phyloP scores from a whole-genome alignment of 768 basidiomycete genomes.

The Cystobasidium onofrii region DNA sequence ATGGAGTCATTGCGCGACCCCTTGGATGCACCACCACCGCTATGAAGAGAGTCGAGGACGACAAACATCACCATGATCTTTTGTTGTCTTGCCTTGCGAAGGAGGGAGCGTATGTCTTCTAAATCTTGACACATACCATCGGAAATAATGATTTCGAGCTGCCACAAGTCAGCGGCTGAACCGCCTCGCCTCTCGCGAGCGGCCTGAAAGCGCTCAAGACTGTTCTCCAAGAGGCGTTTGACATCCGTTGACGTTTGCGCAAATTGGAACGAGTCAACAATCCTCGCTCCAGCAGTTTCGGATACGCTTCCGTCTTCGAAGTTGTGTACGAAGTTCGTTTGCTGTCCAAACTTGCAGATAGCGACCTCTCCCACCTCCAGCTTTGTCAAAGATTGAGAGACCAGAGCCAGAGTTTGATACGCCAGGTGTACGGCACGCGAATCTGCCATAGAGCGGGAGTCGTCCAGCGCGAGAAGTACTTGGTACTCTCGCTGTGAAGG shows the following conservation, averaged over 20 bases:
- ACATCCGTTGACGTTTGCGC: slow-evolving; percentile 84
- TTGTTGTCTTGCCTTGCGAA: slow-evolving; percentile 79
- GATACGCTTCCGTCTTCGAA: slow-evolving; percentile 74
- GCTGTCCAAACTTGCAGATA: slow-evolving; percentile 80
- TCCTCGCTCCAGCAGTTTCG: slow-evolving; percentile 62
- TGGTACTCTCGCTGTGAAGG: slow-evolving; percentile 94
- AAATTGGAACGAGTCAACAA: slow-evolving; percentile 80
- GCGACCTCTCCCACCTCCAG: slow-evolving; percentile 93
- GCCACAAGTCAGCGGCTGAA: slow-evolving; percentile 80
- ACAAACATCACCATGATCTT: slow-evolving; percentile 93
- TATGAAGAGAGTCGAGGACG: slow-evolving; percentile 73
- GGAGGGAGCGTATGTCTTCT: slow-evolving; percentile 64
- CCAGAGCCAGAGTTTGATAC: slow-evolving; percentile 83
- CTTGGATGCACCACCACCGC: slow-evolving; percentile 32
- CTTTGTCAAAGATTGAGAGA: slow-evolving; percentile 77
- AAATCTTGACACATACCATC: slow-evolving; percentile 99
- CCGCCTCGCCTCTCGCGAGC: slow-evolving; percentile 57
- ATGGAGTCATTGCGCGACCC: slow-evolving; percentile 60
- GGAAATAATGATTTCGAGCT: slow-evolving; percentile 94
- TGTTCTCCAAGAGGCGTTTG: slow-evolving; percentile 61
- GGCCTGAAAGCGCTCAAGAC: slow-evolving; percentile 57
- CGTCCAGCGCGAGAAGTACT: slow-evolving; percentile 84
- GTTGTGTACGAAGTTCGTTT: slow-evolving; percentile 76
- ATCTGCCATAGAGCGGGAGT: slow-evolving; percentile 94
- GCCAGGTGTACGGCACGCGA: slow-evolving; percentile 85